Base-by-base conservation (phyloP, 257 asterid species). In the Coffea eugenioides region DNA sequence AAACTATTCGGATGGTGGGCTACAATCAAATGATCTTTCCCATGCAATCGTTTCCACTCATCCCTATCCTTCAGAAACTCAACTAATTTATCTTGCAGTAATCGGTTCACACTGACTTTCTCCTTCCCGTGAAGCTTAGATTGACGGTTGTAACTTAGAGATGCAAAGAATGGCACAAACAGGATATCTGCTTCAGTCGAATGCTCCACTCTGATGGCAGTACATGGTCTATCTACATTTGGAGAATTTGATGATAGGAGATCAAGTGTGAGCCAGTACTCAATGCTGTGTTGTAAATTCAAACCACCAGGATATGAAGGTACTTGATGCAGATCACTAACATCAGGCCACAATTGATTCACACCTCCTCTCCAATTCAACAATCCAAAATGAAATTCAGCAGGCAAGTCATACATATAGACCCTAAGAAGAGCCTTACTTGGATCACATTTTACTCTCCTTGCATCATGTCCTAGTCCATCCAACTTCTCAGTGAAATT, bases 1-100 rank as follows among this genome's bases (percentile, higher is more conserved):
- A 92, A 80, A 81, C 98, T 94, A 85, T 91, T 94, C 2, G 98
- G 97, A 82, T 92, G 97, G 81, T 92, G 97, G 6, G 95, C 97
- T 5, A 92, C 78, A 27, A 92, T 86, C 71, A 94, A 64, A 80
- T 94, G 98, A 89, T 94, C 92, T 81, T 83, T 91, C 69, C 97
- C 98, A 3, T 86, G 88, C 34, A 49, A 71, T 41, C 83, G 82
- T 68, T 74, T 90, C 97, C 97, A 92, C 82, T 94, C 97, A 13
- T 83, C 89, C 77, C 84, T 80, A 12, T 87, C 78, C 43, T 61
- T 77, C 89, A 94, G 84, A 68, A 89, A 90, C 69, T 83, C 82
- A 46, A 92, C 90, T 89, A 92, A 78, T 72, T 84, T 85, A 67
- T 87, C 91, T 79, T 94, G 98, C 82, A 94, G 81, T 74, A 81